Evolutionary conservation across 169 alveolate genomes (phyloP), one percentile per base, ranked within the genome.

Genomic region (Perkinsus marinus): DNA sequence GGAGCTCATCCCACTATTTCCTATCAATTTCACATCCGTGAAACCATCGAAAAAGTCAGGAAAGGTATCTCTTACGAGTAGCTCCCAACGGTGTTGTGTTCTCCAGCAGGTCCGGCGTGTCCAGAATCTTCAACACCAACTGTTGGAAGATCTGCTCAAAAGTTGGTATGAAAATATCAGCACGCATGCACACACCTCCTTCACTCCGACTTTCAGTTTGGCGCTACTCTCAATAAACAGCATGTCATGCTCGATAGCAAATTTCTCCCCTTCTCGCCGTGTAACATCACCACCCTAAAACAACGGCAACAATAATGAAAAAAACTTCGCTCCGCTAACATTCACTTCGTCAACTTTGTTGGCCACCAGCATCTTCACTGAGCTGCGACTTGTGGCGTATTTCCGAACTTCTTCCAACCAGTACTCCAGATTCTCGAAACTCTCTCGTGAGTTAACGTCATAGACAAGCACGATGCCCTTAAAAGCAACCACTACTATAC

Each of bases 401-500:
- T 92, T 93, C 39, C 92, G 93, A 0, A 93, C 92, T 69, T 93
- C 95, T 36, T 93, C 93, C 57, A 93, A 92, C 95, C 95, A 93
- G 22, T 92, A 92, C 90, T 93, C 93, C 39, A 93, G 91, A 79
- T 92, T 90, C 68, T 89, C 92, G 68, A 93, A 68, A 68, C 79
- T 57, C 79, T 57, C 79, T 57, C 79, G 79, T 6, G 79, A 57
- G 5, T 13, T 16, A 7, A 97, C 98, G 93, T 98, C 99, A 93
- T 97, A 98, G 22, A 96, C 97, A 13, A 97, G 91, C 38, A 97
- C 96, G 43, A 97, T 97, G 19, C 98, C 98, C 91, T 79, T 39
- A 2, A 26, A 43, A 43, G 57, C 9, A 46, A 89, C 43, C 36
- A 68, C 57, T 9, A 68, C 39, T 17, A 26, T 34, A 43, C 46